Conservation (phyloP, 2,329 filamentous ascomycete genomes). For the Triangularia verruculosa region DNA sequence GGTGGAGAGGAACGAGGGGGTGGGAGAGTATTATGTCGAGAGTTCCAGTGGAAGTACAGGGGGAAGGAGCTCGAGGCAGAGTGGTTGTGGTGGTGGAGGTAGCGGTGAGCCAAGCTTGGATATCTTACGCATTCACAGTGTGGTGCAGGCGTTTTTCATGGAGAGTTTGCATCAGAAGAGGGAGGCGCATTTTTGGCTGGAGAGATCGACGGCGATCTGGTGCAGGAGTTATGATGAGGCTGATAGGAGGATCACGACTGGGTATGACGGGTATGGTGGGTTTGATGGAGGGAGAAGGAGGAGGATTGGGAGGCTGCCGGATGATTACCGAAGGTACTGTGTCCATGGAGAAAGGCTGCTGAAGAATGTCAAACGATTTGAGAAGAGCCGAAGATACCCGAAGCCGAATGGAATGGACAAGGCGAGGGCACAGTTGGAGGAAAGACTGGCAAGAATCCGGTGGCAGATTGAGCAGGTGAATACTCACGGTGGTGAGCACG, state of each 20-base stretch:
- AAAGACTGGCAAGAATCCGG: conserved; percentile 38
- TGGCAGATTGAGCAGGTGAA: conserved; percentile 42
- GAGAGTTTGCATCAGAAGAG: conserved; percentile 43
- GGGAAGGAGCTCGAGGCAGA: neutral
- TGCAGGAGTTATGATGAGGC: conserved; percentile 49
- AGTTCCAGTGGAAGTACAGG: neutral
- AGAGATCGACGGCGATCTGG: conserved; percentile 47
- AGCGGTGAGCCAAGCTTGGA: conserved; percentile 35
- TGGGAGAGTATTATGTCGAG: neutral
- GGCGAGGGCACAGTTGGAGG: conserved; percentile 36
- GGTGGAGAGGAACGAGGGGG: conserved; percentile 41
- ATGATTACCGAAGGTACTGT: conserved; percentile 51
- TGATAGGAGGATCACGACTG: conserved; percentile 40
- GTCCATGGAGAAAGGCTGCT: conserved; percentile 50
- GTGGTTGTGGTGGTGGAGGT: neutral
- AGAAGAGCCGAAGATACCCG: conserved; percentile 33
- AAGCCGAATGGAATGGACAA: conserved; percentile 23
- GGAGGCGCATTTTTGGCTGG: conserved; percentile 47
- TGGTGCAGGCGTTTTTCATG: conserved; percentile 53
- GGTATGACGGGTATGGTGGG: conserved; percentile 35
- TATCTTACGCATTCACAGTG: conserved; percentile 48
- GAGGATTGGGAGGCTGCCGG: conserved; percentile 41
- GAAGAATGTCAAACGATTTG: conserved; percentile 40
- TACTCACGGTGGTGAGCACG: conserved; percentile 33
- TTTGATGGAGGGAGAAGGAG: conserved; percentile 26